Evolutionary conservation across 2,329 filamentous ascomycete species (phyloP), one percentile per base, ranked within the genome.

Genomic region (Colletotrichum sp.): DNA sequence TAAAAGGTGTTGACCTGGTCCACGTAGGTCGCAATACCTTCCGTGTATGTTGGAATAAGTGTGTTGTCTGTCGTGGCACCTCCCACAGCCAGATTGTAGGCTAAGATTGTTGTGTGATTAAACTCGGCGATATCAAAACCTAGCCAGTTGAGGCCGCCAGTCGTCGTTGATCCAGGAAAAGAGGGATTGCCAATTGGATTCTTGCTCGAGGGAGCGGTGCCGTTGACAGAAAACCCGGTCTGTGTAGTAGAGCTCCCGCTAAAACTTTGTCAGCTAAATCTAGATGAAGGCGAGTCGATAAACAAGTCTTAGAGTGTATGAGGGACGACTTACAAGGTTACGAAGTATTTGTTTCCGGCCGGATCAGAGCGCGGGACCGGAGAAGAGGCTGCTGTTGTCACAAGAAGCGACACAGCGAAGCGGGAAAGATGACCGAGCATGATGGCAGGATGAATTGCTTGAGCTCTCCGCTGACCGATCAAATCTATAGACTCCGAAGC

Each of bases 141-240:
- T 44, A 90, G 84, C 89, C 89, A 90, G 78, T 91, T 90, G 22
- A 84, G 80, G 10, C 89, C 89, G 15, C 87, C 87, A 4, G 86
- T 83, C 2, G 88, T 85, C n/a, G 89, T 90, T 76, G 82, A 88
- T 18, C 89, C 87, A 0, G 88, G 89, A 76, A 90, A 90, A 0
- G 84, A 75, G 0, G 92, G 92, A 78, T 94, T 94, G 1, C 92
- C 92, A 63, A 94, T 85, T 0, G 92, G 91, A 77, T 93, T 92
- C 4, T 24, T 13, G 16, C 30, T 30, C 5, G 67, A 70, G 3
- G 67, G 67, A 8, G 57, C 32, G n/a, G 34, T 70, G 55, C 67
- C 67, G 9, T 70, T 70, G 16, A 59, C 57, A 10, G 18, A 22
- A 32, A 62, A 70, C 8, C 67, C 67, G 18, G 67, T 70, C 16